Evolutionary conservation across 371 early-diverging fungal species (phyloP), one percentile per base, ranked within the genome.

Genomic region (Apophysomyces elegans): DNA sequence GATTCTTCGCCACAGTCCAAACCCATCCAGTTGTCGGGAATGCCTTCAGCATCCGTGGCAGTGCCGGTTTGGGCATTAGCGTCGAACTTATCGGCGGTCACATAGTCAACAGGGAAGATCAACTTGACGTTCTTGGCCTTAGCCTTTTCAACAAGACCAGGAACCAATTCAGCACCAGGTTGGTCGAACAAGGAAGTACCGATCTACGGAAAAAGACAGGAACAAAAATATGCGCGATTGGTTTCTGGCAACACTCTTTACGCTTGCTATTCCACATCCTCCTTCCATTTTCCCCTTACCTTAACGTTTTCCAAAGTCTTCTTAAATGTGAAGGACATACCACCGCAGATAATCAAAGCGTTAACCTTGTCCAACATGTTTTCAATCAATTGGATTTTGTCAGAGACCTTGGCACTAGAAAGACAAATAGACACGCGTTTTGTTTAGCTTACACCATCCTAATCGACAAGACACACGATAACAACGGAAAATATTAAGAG

Each of bases 281-380:
- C 32, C 39, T 44, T 62, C 32, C 12, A 12, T 18, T 37, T 37
- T 43, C 21, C 26, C 9, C 37, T 75, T 85, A 90, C 88, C 81
- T 93, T 86, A 75, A 96, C 89, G 58, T 84, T 78, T 18, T 94
- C 83, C 58, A 93, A 77, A 58, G 91, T 87, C 90, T 98, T 97
- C 84, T 94, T 88, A 90, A 99, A 97, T 62, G 99, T 98, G 86
- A 95, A 97, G 66, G 96, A 95, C 97, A 99, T 97, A 62, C 96
- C 98, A 71, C 99, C 99, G 72, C 93, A 93, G 69, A 99, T 91
- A 71, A 98, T 97, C 88, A 92, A 89, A 66, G 86, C 67, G 76
- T 94, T 84, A 65, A 94, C 93, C 88, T 93, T 92, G 83, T 96
- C 96, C 57, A 98, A 80, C 71, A 98, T 90, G 85, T 93, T 97